These are phyloP conservation scores for Lipomyces mesembrius DNA, from an alignment of 805 yeast species.

Conservation along the genomic window DNA sequence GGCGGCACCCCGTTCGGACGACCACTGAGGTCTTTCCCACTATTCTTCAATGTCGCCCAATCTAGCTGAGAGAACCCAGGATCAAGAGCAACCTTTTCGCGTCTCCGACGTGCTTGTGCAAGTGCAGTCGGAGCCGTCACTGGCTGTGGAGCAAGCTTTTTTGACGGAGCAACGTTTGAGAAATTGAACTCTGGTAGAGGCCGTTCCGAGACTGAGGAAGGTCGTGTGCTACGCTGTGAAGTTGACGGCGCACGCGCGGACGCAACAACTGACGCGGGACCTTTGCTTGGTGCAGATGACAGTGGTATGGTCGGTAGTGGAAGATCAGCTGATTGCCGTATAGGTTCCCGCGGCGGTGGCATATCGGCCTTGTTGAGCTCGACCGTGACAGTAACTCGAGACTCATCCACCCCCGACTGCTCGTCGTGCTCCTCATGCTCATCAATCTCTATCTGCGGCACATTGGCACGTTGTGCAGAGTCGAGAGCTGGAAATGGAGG, in stretches of 20 bases:
- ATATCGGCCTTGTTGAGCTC: not conserved
- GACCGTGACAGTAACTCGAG: not conserved
- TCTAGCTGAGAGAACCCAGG: constrained; percentile 88
- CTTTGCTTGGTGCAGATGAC: not conserved
- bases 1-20: constrained; percentile 26
- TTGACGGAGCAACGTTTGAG: constrained; percentile 1
- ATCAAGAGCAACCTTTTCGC: constrained; percentile 58
- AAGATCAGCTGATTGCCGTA: not conserved
- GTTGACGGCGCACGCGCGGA: constrained; percentile 1
- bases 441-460: not conserved
- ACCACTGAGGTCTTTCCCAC: constrained; percentile 55
- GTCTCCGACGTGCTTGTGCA: constrained; percentile 29
- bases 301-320: not conserved
- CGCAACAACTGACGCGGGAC: not conserved
- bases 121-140: not conserved
- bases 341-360: not conserved
- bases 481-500: constrained; percentile 29
- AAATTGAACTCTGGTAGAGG: constrained; percentile 21
- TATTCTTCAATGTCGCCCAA: constrained; percentile 69
- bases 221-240: constrained; percentile 4
- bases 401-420: not conserved
- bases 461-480: constrained; percentile 31
- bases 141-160: not conserved
- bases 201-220: not conserved
- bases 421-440: not conserved